A percentile compares a stretch with the other conserved stretches of the same genome.
These are phyloP conservation scores for Sonneratia alba DNA, from an alignment of 345 rosid genomes.

Conservation along the genomic window DNA sequence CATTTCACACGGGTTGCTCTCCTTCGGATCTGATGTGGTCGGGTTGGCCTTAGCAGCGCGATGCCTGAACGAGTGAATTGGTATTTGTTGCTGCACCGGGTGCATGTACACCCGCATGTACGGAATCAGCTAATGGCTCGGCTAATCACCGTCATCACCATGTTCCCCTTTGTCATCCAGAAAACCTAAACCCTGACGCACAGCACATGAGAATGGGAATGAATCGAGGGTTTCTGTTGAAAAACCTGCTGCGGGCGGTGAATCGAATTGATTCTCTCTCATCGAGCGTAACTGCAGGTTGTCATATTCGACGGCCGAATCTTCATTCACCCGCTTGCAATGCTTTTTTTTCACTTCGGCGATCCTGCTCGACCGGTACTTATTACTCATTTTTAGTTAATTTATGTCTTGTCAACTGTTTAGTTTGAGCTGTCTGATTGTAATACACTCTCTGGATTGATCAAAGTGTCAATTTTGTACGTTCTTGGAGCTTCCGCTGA, in stretches of 20 bases:
- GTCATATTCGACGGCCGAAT: not conserved
- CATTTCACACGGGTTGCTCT: too few species aligned
- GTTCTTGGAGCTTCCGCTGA: not conserved
- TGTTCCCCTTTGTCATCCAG: not conserved
- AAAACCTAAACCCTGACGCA: not conserved
- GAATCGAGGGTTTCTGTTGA: slow-evolving; percentile 5
- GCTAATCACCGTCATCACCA: not conserved
- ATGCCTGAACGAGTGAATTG: too few species aligned
- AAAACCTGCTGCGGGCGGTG: slow-evolving; percentile 5
- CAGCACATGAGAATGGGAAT: not conserved
- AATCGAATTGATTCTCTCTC: not conserved
- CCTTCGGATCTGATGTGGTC: too few species aligned
- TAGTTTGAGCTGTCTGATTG: not conserved
- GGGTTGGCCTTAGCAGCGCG: too few species aligned
- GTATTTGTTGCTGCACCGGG: not conserved
- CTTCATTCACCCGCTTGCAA: not conserved
- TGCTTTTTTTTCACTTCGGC: not conserved
- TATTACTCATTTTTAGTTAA: not conserved
- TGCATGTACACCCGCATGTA: not conserved
- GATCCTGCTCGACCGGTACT: not conserved
- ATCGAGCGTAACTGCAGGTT: not conserved
- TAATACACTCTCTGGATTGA: not conserved
- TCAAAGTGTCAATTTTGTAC: not conserved
- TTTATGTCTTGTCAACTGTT: not conserved
- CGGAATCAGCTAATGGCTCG: not conserved